Base-by-base conservation (phyloP, 2,329 filamentous ascomycete genomes). In the Clonostachys byssicola region DNA sequence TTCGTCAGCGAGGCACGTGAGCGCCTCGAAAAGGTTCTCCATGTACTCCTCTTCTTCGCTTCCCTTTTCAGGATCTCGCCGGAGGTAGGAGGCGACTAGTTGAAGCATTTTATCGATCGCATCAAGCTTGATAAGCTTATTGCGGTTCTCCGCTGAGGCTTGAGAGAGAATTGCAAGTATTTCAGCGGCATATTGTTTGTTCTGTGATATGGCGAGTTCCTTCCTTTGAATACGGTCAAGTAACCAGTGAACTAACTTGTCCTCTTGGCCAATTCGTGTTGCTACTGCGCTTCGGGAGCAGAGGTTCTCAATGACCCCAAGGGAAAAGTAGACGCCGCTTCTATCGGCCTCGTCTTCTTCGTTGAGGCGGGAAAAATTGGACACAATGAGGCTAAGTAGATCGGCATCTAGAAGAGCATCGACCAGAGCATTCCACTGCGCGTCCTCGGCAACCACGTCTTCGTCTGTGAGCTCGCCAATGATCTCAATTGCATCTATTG, bases 131-230 rank as follows among this genome's bases (percentile, higher is more conserved):
- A 81, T 79, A 6, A 96, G 71, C 42, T 76, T 77, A 18, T 69
- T 70, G 41, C 88, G 74, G 57, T 90, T 91, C 36, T 77, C 67
- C 0, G 78, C 54, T 5, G 88, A 89, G 2, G 83, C 83, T 64
- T 96, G 92, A 16, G 92, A 77, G 9, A 99, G 71, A 47, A 99
- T 94, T 12, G 92, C 91, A 4, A 99, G 74, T 8, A 97, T 81
- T 67, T 99, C 94, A 14, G 92, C 90, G 0, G 91, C 81, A 63
- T 97, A 99, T 63, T 96, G 92, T 63, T 94, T 95, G 63, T 99
- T 99, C 62, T 99, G 94, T 6, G 82, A 77, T 1, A 95, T 81
- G 0, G 75, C 72, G 5, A 71, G 71, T 62, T 96, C 90, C 44
- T 78, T 77, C 47, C 74, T 77, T 55, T 87, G 83, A 51, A 90